Base-by-base conservation (phyloP, 345 rosid genomes). In the Bruguiera sexangula region DNA sequence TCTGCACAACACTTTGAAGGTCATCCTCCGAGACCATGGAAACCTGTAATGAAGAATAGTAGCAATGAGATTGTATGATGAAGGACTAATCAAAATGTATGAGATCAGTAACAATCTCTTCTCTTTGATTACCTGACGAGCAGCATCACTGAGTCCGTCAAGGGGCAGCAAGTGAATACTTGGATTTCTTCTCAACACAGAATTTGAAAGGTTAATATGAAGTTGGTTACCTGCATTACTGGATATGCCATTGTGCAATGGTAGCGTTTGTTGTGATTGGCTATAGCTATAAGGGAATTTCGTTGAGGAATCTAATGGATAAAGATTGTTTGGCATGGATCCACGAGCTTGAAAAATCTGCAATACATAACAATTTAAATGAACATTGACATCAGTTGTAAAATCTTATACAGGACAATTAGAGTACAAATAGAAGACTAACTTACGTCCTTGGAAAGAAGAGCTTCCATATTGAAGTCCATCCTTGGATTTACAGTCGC, bases 1-100 rank as follows among this genome's bases (percentile, higher is more conserved):
- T 69, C 69, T 75, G 65, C 69, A 69, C 78, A 57, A 75, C 43
- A 50, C 78, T 75, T 36, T 69, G 73, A 16, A 56, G 86, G 81
- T 70, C 87, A 74, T 75, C 64, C 58, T 71, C 67, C 43, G 63
- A 43, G 20, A 71, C 46, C 8, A 27, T 27, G 13, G 63, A 66
- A 32, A 60, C 62, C 76, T 73, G 71, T 19, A 46, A 34, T 1
- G 2, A 21, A 21, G 31, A 29, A 30, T 5, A 72, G 21, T 3
- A 20, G 24, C 57, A 19, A 34, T 52, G 15, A 50, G 58, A 31
- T 21, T 43, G 27, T 57, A 36, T 36, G 20, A 60, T 36, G 10
- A 22, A 6, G 60, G 18, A 46, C 57, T 22, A 69, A 13, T 24
- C 58, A 48, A 69, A 46, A 27, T 46, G 18, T 4, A 57, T 26